These are phyloP conservation scores for Eimeria praecox DNA, from an alignment of 169 alveolate species.

Conservation along the genomic window DNA sequence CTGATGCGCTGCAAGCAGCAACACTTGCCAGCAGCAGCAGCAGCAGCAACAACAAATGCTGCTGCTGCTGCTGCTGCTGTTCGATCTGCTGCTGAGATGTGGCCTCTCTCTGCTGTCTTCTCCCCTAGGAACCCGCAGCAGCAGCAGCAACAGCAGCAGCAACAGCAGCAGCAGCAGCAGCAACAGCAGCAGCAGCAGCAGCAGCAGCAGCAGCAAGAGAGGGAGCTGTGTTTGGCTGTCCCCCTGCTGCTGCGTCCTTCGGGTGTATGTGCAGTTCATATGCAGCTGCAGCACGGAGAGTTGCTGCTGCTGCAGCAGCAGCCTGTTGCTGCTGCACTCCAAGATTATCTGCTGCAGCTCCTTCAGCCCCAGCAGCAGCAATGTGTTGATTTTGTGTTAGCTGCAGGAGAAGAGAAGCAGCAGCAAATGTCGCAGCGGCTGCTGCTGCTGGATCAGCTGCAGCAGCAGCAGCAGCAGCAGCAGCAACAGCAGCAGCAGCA, in stretches of 20 bases:
- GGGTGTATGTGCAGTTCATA: conserved; percentile 41
- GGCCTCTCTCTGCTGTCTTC: conserved; percentile 27
- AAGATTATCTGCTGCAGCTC: conserved; percentile 63
- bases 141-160: conserved; percentile 20
- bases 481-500: conserved; percentile 41
- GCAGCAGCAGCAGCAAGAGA: background rate
- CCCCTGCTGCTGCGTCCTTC: conserved; percentile 72
- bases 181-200: conserved; percentile 14
- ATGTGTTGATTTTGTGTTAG: background rate
- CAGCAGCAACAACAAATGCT: background rate
- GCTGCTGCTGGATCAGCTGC: conserved; percentile 78
- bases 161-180: conserved; percentile 43
- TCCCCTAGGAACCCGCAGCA: conserved; percentile 5
- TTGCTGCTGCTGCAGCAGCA: conserved; percentile 72
- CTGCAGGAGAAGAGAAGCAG: conserved; percentile 52
- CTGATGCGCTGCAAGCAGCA: conserved; percentile 17
- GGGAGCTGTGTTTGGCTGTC: background rate
- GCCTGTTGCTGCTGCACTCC: conserved; percentile 51
- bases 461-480: conserved; percentile 62
- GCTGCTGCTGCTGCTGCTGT: conserved; percentile 63
- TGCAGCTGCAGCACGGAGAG: conserved; percentile 62
- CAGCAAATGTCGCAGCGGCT: conserved; percentile 60
- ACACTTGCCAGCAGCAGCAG: conserved; percentile 49
- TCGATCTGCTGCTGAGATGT: conserved; percentile 20
- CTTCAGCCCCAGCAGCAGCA: conserved; percentile 49